Percentiles rank a stretch among this genome's conserved stretches.
These are phyloP conservation scores for Parachaetomium inaequale DNA, from an alignment of 495 filamentous ascomycete species.

Conservation along the genomic window DNA sequence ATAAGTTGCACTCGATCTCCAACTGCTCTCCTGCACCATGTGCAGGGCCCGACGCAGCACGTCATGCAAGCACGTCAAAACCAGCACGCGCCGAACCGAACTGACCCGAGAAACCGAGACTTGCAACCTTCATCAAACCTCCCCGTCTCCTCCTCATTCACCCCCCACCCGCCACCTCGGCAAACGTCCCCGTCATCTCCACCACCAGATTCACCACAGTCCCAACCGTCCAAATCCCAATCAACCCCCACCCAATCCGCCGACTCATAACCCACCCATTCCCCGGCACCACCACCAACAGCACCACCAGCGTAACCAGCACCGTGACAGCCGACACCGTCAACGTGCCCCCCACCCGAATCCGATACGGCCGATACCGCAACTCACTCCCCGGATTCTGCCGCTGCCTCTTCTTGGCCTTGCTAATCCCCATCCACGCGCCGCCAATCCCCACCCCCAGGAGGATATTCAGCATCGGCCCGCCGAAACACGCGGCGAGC, in stretches of 20 bases:
- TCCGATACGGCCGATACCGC: slow-evolving; percentile 62
- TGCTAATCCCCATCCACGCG: slow-evolving; percentile 71
- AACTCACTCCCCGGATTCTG: slow-evolving; percentile 56
- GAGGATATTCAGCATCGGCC: slow-evolving; percentile 96
- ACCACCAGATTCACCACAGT: slow-evolving; percentile 78
- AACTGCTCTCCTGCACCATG: no score
- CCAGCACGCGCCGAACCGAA: no score
- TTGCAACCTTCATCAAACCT: neutral
- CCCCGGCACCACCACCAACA: slow-evolving; percentile 76
- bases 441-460: slow-evolving; percentile 89
- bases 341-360: slow-evolving; percentile 79
- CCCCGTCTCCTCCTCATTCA: neutral
- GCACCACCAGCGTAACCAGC: slow-evolving; percentile 70
- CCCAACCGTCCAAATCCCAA: slow-evolving; percentile 81
- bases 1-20: no score
- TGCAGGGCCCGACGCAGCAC: no score
- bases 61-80: no score
- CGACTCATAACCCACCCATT: slow-evolving; percentile 89
- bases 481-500: slow-evolving; percentile 90
- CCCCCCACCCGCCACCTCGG: slow-evolving; percentile 32
- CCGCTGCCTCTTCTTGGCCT: slow-evolving; percentile 50
- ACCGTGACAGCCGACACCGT: slow-evolving; percentile 78
- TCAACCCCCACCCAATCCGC: slow-evolving; percentile 74
- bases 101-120: no score
- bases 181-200: slow-evolving; percentile 62